A percentile compares a stretch with the other conserved stretches of the same genome.
These are phyloP conservation scores for Exserohilum rostratum DNA, from an alignment of 2,329 filamentous ascomycete species.

Conservation along the genomic window DNA sequence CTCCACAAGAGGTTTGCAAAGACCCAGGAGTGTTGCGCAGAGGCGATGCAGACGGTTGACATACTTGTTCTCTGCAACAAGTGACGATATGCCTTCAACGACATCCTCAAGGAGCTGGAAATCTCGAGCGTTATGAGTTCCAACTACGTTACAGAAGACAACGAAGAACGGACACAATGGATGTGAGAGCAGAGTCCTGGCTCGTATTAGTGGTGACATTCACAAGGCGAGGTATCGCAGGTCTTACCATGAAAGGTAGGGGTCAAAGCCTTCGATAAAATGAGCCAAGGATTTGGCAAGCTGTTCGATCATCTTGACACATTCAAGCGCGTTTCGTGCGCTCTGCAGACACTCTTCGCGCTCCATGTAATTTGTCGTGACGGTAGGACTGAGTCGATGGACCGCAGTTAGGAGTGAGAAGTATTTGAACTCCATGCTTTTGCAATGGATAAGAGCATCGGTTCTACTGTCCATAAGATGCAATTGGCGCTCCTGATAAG, in stretches of 20 bases:
- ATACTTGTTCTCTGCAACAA: conserved; percentile 40
- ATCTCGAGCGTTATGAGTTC: conserved; percentile 38
- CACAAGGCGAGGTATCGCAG: background rate
- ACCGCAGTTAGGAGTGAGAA: conserved; percentile 42
- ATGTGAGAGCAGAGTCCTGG: conserved; percentile 44
- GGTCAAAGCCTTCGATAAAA: conserved; percentile 40
- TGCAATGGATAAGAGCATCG: conserved; percentile 39
- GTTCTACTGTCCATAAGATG: conserved; percentile 24
- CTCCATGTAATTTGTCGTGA: conserved; percentile 35
- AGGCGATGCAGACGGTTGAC: conserved; percentile 36
- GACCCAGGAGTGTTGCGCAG: conserved; percentile 35
- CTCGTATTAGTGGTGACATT: conserved; percentile 9
- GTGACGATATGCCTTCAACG: conserved; percentile 33
- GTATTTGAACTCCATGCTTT: conserved; percentile 42
- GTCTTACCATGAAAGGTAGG: conserved; percentile 38
- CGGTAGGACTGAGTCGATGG: conserved; percentile 38
- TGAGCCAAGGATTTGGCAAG: conserved; percentile 32
- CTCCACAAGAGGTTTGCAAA: conserved; percentile 39
- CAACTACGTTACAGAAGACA: conserved; percentile 47
- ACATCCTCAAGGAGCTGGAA: conserved; percentile 41
- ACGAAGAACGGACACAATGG: conserved; percentile 45
- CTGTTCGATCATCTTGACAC: conserved; percentile 33
- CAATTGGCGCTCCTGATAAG: conserved; percentile 23
- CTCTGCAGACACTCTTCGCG: conserved; percentile 40
- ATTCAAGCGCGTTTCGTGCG: conserved; percentile 41